Evolutionary conservation across 2,329 filamentous ascomycete genomes (phyloP), one percentile per base, ranked within the genome.

Genomic region (Fusarium xyrophilum): DNA sequence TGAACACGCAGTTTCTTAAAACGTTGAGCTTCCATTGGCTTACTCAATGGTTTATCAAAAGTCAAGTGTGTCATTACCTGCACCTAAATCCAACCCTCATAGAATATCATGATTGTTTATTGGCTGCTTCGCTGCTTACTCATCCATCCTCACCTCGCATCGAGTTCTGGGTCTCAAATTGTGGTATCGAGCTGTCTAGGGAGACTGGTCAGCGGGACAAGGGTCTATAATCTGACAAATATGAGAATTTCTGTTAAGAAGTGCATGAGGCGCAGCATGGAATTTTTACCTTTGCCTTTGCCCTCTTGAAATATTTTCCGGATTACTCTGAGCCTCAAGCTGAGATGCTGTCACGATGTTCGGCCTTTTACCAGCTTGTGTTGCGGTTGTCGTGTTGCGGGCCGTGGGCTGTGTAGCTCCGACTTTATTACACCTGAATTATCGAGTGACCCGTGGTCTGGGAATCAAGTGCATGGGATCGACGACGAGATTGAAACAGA

Each of bases 31-130:
- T 33, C 3, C n/a, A 43, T 28, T 61, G 30, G 58, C 4, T 13
- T 3, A 5, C 10, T 2, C 7, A 14, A 21, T 39, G n/a, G 56
- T 4, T 13, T 8, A 9, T 15, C 0, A 5, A 39, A 36, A 63
- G 50, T 63, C 60, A 43, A 44, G 11, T 63, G 30, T 38, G 60
- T 63, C 60, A 63, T 39, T 50, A 44, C 13, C 27, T 35, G 48
- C 30, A 54, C 55, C 55, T 42, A 39, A n/a, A 51, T 30, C 43
- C 27, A 32, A 42, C 35, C 28, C 10, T 0, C n/a, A 43, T 1
- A 25, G 11, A 10, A 3, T 2, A 8, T 19, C 36, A 35, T 39
- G 40, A 0, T n/a, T 36, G 3, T 19, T 21, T 2, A 57, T 63
- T 63, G 36, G 58, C 6, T 9, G 0, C 0, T 1, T 6, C 2